Conservation (phyloP, 2,329 filamentous ascomycete genomes). For the Phyllosticta citriasiana region DNA sequence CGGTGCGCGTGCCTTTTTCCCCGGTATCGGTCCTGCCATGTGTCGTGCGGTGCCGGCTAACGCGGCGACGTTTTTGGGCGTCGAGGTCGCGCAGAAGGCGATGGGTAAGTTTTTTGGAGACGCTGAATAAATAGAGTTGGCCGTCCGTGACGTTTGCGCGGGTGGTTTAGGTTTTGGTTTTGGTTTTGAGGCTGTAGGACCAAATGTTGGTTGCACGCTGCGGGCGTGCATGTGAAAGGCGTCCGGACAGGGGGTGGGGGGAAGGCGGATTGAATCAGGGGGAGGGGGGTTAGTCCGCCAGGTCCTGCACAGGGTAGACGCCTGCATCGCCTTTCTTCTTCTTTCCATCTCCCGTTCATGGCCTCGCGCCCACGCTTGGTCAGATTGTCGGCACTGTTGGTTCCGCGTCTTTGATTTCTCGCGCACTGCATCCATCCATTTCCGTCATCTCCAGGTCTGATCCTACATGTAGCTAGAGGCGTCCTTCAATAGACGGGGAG, state of each 20-base stretch:
- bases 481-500: no score
- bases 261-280: not conserved
- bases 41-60: constrained; percentile 92
- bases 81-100: constrained; percentile 72
- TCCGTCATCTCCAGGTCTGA: no score
- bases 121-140: not conserved
- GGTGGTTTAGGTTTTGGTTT: not conserved
- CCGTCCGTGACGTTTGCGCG: not conserved
- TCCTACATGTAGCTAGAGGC: no score
- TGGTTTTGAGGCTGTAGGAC: not conserved
- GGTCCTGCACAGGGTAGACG: no score
- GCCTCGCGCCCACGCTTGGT: no score
- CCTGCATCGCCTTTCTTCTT: no score
- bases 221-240: not conserved
- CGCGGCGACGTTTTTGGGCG: constrained; percentile 84
- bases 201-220: not conserved
- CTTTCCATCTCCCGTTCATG: no score
- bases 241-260: not conserved
- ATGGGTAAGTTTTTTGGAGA: constrained; percentile 64
- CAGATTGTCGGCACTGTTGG: no score
- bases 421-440: no score
- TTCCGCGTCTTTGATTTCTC: no score
- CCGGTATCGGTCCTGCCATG: constrained; percentile 85
- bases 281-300: not conserved
- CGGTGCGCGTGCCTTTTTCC: constrained; percentile 89